These are phyloP conservation scores for Thymus mandschuricus DNA, from an alignment of 257 asterid genomes.

Conservation along the genomic window DNA sequence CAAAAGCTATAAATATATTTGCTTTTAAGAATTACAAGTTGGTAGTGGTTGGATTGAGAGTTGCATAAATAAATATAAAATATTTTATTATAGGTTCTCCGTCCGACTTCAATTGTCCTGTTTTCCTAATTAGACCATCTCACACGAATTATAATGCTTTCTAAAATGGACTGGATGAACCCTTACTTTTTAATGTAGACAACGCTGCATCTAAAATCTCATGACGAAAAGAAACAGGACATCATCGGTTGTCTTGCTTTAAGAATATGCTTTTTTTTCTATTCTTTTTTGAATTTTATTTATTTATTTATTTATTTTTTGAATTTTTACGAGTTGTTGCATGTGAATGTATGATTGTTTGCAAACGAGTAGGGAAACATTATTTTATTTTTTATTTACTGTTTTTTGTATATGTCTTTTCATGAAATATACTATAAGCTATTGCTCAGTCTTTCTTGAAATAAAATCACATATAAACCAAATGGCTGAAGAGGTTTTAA, in stretches of 20 bases:
- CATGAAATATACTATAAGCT: background rate
- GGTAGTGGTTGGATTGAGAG: conserved; percentile 4
- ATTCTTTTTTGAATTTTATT: background rate
- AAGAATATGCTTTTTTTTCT: background rate
- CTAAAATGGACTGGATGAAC: too few relatives aligned
- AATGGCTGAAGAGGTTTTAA: background rate
- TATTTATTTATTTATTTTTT: background rate
- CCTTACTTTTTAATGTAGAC: too few relatives aligned
- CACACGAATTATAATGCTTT: too few relatives aligned
- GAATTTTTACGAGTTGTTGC: background rate
- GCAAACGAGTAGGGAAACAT: background rate
- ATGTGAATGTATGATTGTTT: conserved; percentile 22
- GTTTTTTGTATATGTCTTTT: background rate
- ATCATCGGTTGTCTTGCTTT: too few relatives aligned
- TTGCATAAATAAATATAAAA: background rate
- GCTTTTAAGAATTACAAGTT: background rate
- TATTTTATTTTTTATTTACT: background rate
- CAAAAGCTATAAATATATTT: background rate
- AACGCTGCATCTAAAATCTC: too few relatives aligned
- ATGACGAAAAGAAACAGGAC: too few relatives aligned
- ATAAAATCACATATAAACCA: background rate
- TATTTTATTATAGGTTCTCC: background rate
- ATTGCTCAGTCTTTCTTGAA: background rate
- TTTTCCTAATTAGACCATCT: too few relatives aligned
- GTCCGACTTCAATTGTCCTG: too few relatives aligned